These are phyloP conservation scores for Macrotyloma uniflorum DNA, from an alignment of 306 rosid genomes.

Conservation along the genomic window DNA sequence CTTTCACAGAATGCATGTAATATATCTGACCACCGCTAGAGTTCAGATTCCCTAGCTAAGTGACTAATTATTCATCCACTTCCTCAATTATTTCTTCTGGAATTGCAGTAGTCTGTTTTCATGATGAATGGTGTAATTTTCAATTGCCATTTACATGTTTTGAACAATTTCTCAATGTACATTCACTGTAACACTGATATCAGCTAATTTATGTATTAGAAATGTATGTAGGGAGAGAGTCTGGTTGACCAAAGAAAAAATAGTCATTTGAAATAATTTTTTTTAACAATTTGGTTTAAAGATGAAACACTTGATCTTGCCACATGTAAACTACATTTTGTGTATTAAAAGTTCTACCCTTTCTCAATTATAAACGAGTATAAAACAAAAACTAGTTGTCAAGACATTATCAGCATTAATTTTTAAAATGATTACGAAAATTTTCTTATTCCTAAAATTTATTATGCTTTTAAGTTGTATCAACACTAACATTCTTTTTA, in stretches of 20 bases:
- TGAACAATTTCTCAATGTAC: neutral
- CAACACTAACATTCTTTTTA: conserved; percentile 9
- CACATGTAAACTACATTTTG: neutral
- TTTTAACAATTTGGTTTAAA: conserved; percentile 15
- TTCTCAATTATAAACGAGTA: conserved; percentile 10
- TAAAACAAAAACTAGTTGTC: neutral
- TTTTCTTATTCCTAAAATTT: neutral
- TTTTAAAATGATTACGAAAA: neutral
- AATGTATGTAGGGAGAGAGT: neutral
- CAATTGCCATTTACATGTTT: conserved; percentile 15
- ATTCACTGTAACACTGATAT: neutral
- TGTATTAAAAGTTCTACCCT: neutral
- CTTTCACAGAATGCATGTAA: conserved; percentile 41
- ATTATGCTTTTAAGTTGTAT: neutral
- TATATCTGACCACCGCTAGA: conserved; percentile 37
- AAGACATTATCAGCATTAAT: neutral
- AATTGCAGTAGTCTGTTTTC: conserved; percentile 6
- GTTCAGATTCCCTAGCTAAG: conserved; percentile 27
- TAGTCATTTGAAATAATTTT: neutral
- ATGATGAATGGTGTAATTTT: conserved; percentile 11
- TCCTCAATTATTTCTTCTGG: conserved; percentile 35
- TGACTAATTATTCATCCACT: conserved; percentile 24
- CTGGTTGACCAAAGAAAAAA: neutral
- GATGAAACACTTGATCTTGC: conserved; percentile 15
- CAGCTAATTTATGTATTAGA: neutral